These are phyloP conservation scores for Plenodomus biglobosus DNA, from an alignment of 2,329 filamentous ascomycete species.

Conservation along the genomic window DNA sequence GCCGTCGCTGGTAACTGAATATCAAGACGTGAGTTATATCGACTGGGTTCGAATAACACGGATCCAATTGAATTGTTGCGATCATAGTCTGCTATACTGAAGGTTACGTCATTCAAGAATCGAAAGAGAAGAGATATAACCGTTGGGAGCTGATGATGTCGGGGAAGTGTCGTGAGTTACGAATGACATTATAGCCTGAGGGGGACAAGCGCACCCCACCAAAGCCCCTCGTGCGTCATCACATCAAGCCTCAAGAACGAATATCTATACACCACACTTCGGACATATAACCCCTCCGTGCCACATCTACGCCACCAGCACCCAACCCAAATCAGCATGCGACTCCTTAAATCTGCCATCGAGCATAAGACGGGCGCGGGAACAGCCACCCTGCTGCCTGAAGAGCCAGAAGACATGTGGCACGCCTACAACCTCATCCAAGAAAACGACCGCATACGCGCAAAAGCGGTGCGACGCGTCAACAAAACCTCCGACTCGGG, in stretches of 20 bases:
- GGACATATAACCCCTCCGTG: neutral
- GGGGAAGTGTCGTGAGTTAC: too few species aligned
- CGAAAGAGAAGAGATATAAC: too few species aligned
- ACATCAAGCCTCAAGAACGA: neutral
- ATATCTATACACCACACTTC: neutral
- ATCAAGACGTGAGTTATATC: too few species aligned
- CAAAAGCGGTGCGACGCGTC: slow-evolving; percentile 67
- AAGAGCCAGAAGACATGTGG: slow-evolving; percentile 80
- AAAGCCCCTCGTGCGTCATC: slow-evolving; percentile 1
- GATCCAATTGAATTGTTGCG: too few species aligned
- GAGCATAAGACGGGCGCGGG: slow-evolving; percentile 65
- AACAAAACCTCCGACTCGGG: slow-evolving; percentile 63
- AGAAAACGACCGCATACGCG: slow-evolving; percentile 64
- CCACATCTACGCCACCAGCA: neutral
- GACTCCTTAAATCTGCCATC: slow-evolving; percentile 67
- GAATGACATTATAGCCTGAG: too few species aligned
- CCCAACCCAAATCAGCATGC: slow-evolving; percentile 51
- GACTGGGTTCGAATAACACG: too few species aligned
- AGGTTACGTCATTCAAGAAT: too few species aligned
- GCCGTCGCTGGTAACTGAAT: too few species aligned
- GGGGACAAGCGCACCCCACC: neutral
- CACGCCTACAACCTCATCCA: slow-evolving; percentile 74
- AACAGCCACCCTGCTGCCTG: slow-evolving; percentile 65
- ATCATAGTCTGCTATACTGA: too few species aligned
- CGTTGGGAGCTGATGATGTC: too few species aligned